phyloP scores from a whole-genome alignment of 192 early-diverging fungal species.

The Backusella psychrophila region DNA sequence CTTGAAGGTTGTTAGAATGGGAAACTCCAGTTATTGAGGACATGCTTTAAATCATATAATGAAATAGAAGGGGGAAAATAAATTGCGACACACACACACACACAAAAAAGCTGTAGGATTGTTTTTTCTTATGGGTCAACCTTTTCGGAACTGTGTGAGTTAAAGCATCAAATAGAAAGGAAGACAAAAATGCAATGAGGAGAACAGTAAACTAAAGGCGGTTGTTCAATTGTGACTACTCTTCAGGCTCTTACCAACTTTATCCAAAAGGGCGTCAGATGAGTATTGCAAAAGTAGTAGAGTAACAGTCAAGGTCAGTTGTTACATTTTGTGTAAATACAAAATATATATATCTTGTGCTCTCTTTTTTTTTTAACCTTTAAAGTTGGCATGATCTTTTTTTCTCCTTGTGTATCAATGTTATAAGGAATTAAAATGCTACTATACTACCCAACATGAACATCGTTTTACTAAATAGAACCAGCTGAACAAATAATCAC shows the following conservation, averaged over 20 bases:
- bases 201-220: slow-evolving; percentile 1
- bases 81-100: neutral
- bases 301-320: slow-evolving; percentile 3
- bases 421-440: neutral
- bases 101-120: neutral
- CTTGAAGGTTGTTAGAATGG: neutral
- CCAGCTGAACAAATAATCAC: neutral
- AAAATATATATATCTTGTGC: neutral
- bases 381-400: slow-evolving; percentile 3
- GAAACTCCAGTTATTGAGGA: slow-evolving; percentile 4
- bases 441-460: neutral
- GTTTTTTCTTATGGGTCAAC: neutral
- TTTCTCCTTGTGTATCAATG: neutral
- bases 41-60: neutral
- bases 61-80: neutral
- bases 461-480: neutral
- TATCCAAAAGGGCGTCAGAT: neutral
- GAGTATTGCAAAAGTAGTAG: slow-evolving; percentile 4
- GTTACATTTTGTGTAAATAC: slow-evolving; percentile 5
- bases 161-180: slow-evolving; percentile 2
- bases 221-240: neutral
- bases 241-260: slow-evolving; percentile 5
- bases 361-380: neutral
- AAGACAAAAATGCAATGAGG: neutral
- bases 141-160: neutral